Evolutionary conservation across 176 grass and related monocot species (phyloP), one percentile per base, ranked within the genome.

Genomic region (Raddia guianensis): DNA sequence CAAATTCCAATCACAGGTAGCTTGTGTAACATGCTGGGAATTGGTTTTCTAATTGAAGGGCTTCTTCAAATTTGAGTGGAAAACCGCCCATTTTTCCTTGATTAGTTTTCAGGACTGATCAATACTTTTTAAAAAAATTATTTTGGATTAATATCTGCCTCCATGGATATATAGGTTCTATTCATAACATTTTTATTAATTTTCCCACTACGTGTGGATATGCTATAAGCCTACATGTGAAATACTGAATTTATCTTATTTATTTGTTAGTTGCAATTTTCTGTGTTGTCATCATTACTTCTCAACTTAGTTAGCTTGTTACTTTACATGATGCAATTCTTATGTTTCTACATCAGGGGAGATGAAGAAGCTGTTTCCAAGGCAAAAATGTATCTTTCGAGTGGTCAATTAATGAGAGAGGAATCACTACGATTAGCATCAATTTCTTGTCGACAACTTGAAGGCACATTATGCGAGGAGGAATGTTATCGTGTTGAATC

Each of bases 321-420:
- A 49, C 3, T 16, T 68, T 61, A 72, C 59, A 72, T 73, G 7
- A 70, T 47, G 34, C n/a, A 63, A 13, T 12, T 61, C 5, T 8
- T 58, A 6, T 73, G 48, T 52, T 77, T 75, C 51, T 86, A 27
- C 63, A 85, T 70, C 83, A 97, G 93, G 66, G 93, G 71, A 27
- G 93, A 97, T 9, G 47, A 27, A 27, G 27, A 61, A 59, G 68
- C 84, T 79, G 12, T 46, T 40, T 89, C 81, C 34, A 93, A 85
- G 74, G 82, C 80, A 55, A 5, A 40, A 13, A 79, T 70, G 12
- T 97, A 87, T 82, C 88, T 93, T 3, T 64, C 50, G 54, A 91
- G 91, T 67, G 90, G 88, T 46, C 87, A 89, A n/a, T 56, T 90
- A 8, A 97, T 97, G 90, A 70, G 93, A 45, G 83, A 93, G 73